These are phyloP conservation scores for Aristolochia californica DNA, from an alignment of 164 flowering plant genomes.

Conservation along the genomic window DNA sequence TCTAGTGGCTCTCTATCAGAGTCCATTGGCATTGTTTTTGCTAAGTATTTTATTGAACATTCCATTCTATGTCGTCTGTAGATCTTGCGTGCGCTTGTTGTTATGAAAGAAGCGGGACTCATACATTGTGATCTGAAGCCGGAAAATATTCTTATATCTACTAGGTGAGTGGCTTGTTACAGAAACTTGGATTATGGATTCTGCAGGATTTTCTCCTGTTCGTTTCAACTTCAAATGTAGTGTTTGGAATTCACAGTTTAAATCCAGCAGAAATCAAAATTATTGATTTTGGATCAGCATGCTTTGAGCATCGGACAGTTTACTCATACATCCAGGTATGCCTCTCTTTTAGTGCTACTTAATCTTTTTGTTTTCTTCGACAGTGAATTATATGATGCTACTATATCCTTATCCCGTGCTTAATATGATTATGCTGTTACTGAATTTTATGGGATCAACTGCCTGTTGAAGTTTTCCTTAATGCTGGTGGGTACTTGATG, in stretches of 20 bases:
- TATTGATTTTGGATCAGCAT: conserved; percentile 99
- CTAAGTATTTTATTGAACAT: background rate
- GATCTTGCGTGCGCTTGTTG: conserved; percentile 77
- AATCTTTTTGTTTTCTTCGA: too few relatives aligned
- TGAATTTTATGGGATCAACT: too few relatives aligned
- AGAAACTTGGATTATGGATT: background rate
- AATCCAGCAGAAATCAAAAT: conserved; percentile 81
- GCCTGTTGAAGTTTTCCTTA: too few relatives aligned
- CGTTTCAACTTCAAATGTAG: conserved; percentile 13
- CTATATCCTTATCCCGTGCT: too few relatives aligned
- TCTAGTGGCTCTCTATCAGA: background rate
- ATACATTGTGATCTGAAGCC: conserved; percentile 99
- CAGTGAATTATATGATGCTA: too few relatives aligned
- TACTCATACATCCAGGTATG: conserved; percentile 97
- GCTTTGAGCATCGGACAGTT: conserved; percentile 92
- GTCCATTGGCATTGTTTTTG: background rate
- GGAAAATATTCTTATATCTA: conserved; percentile 89
- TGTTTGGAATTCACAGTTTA: conserved; percentile 37
- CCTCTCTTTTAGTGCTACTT: background rate
- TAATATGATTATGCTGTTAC: too few relatives aligned
- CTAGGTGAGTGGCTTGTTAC: conserved; percentile 45
- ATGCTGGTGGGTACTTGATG: too few relatives aligned
- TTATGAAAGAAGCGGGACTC: conserved; percentile 89
- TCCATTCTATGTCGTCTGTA: conserved; percentile 13
- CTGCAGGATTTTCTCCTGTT: conserved; percentile 2